These are phyloP conservation scores for Lachancea sp. DNA, from an alignment of 805 yeast genomes.

Conservation along the genomic window DNA sequence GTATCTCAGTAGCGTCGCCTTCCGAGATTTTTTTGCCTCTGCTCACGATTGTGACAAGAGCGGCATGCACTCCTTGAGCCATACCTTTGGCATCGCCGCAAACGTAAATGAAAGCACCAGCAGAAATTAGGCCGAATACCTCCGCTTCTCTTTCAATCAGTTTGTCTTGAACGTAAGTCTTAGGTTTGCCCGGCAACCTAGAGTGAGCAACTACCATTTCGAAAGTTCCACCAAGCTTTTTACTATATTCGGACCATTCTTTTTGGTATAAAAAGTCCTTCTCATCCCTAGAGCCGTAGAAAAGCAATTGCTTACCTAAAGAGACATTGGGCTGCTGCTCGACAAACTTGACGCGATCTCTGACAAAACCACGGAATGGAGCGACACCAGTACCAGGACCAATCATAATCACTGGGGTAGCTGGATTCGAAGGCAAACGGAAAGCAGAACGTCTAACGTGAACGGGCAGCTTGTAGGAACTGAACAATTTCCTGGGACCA, in stretches of 20 bases:
- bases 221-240: conserved; percentile 51
- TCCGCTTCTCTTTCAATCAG: conserved; percentile 45
- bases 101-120: conserved; percentile 86
- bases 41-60: conserved; percentile 58
- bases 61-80: conserved; percentile 87
- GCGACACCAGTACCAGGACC: conserved; percentile 99
- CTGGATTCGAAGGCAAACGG: conserved; percentile 82
- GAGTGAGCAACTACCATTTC: conserved; percentile 81
- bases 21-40: conserved; percentile 55
- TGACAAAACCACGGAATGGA: conserved; percentile 90
- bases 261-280: conserved; percentile 83
- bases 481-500: conserved; percentile 71
- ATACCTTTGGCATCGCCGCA: conserved; percentile 95
- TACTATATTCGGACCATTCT: conserved; percentile 79
- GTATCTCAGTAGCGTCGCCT: conserved; percentile 67
- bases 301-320: conserved; percentile 69
- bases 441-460: conserved; percentile 93
- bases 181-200: conserved; percentile 52
- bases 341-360: conserved; percentile 68
- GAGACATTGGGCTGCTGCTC: conserved; percentile 37
- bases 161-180: conserved; percentile 80
- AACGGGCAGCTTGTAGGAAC: conserved; percentile 62
- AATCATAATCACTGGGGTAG: conserved; percentile 79
- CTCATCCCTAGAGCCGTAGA: conserved; percentile 82
- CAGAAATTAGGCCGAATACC: conserved; percentile 41